Evolutionary conservation across 164 flowering plant species (phyloP), one percentile per base, ranked within the genome.

Genomic region (Litsea cubeba): DNA sequence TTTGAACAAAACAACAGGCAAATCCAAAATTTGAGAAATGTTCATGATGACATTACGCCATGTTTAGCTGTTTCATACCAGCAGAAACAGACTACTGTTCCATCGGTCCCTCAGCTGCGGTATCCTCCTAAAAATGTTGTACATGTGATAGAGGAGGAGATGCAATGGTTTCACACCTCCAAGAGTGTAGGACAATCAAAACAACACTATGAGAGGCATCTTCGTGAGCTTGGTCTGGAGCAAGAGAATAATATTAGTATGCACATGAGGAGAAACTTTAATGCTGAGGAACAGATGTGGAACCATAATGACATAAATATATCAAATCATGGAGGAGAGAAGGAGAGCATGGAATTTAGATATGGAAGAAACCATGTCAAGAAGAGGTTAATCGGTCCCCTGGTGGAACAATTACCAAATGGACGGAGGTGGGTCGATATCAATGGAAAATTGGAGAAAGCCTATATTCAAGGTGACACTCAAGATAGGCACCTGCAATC

Each of bases 71-170:
- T 3, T 69, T 28, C 20, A 67, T 50, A 66, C 23, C 62, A 46
- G 12, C 68, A 14, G 50, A 60, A 40, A 68, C 75, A 74, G 64
- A 71, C 74, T 18, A 50, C 68, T 15, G 58, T 17, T 3, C 5
- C 51, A 17, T 69, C 74, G 17, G 80, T 74, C 72, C 81, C 85
- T 30, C 83, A 83, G 10, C 46, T 80, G 17, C 72, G 50, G 74
- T 79, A 72, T 50, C 81, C 83, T 28, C 81, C 85, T 0, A 83
- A 65, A 68, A 80, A 74, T 73, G 65, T 46, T 3, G 51, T 63
- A 28, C 72, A 35, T 22, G n/a, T 74, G 40, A 32, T 72, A 28
- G 72, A 70, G 71, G 68, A 0, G 15, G 68, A 7, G 15, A 26
- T 17, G 46, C 32, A 65, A 2, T 23, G 20, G 23, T 65, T 35